A percentile compares a stretch with the other conserved stretches of the same genome.
Conservation (phyloP, 164 flowering plant genomes). For the Vitis rotundifolia region DNA sequence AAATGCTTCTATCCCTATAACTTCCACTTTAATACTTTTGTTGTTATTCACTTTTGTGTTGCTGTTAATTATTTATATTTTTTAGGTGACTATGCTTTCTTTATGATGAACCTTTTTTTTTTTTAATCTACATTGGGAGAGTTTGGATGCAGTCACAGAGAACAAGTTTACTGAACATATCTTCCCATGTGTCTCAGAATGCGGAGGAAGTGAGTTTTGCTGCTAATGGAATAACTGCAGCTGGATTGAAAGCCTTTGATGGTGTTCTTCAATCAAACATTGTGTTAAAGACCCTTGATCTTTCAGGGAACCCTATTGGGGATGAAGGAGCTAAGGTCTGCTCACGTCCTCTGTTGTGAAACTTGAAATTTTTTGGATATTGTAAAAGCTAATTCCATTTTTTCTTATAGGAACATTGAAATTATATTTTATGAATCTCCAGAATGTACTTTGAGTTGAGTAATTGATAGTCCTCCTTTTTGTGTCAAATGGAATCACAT, state of each 20-base stretch:
- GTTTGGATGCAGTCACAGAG: not conserved
- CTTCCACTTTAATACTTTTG: too few species aligned
- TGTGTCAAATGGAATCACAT: not conserved
- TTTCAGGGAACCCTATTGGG: constrained; percentile 91
- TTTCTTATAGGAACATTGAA: too few species aligned
- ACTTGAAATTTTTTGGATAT: not conserved
- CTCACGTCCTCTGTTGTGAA: not conserved
- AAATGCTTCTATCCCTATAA: too few species aligned
- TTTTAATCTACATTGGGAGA: not conserved
- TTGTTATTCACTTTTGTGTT: not conserved
- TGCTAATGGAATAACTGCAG: constrained; percentile 91
- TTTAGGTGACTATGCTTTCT: too few species aligned
- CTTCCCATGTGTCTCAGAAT: constrained; percentile 42
- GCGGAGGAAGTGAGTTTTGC: constrained; percentile 91
- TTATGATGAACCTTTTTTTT: not conserved
- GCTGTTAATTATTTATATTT: not conserved
- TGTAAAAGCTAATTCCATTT: too few species aligned
- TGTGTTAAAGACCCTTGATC: constrained; percentile 70
- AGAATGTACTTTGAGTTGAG: not conserved
- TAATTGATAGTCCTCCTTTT: not conserved
- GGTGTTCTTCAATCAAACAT: constrained; percentile 86
- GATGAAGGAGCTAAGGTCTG: constrained; percentile 97
- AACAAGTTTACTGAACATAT: not conserved
- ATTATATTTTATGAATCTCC: too few species aligned
- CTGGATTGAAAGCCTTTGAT: constrained; percentile 92